Percentiles rank a stretch among this genome's conserved stretches.
Evolutionary conservation across 2,329 filamentous ascomycete species (phyloP).

Genomic region (Aspergillus fumigatus): DNA sequence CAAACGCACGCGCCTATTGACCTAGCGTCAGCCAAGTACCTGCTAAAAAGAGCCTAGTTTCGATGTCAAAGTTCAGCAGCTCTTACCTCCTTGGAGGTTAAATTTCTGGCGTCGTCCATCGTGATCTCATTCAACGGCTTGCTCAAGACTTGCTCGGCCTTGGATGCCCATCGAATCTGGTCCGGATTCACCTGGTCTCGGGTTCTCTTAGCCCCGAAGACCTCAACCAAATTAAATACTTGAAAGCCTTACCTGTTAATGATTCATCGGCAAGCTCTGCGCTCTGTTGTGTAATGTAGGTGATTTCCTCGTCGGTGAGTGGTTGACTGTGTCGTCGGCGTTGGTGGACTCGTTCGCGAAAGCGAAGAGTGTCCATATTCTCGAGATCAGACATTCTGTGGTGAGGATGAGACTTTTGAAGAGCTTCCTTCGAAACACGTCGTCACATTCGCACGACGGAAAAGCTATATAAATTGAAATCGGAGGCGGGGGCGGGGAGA

Average conservation of each 20-base stretch:
- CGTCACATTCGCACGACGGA: not conserved
- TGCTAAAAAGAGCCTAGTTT: not conserved
- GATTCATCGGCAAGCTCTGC: slow-evolving; percentile 8
- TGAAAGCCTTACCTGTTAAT: not conserved
- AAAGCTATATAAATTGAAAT: not conserved
- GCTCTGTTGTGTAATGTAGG: slow-evolving; percentile 8
- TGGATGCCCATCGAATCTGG: slow-evolving; percentile 9
- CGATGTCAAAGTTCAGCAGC: not conserved
- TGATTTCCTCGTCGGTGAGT: slow-evolving; percentile 12
- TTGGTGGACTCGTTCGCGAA: slow-evolving; percentile 6
- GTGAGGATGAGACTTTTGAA: not conserved
- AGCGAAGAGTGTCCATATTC: slow-evolving; percentile 8
- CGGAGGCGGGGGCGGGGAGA: not conserved
- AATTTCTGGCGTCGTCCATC: slow-evolving; percentile 6
- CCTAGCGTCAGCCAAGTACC: not conserved
- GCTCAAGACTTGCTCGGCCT: slow-evolving; percentile 8
- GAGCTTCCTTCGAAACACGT: not conserved
- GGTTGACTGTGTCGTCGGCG: slow-evolving; percentile 6
- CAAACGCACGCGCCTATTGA: slow-evolving; percentile 10
- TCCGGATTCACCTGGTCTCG: slow-evolving; percentile 1
- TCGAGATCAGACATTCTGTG: not conserved
- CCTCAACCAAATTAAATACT: not conserved
- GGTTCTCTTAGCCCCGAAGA: not conserved
- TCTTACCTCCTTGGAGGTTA: slow-evolving; percentile 11
- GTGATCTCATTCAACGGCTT: slow-evolving; percentile 11